Conservation (phyloP, 495 filamentous ascomycete genomes). For the Trichoderma asperelloides region DNA sequence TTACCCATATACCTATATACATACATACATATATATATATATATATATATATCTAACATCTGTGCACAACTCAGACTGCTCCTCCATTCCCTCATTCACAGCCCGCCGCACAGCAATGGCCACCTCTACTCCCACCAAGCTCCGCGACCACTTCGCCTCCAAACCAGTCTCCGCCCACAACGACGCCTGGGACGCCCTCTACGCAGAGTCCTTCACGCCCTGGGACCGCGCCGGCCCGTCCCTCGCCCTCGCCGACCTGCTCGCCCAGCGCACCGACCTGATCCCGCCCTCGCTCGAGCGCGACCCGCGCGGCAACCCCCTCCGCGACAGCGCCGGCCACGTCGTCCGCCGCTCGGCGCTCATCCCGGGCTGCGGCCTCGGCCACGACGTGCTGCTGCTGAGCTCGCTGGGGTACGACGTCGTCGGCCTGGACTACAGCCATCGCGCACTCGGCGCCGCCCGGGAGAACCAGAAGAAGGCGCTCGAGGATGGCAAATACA, state of each 20-base stretch:
- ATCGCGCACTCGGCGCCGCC: slow-evolving; percentile 45
- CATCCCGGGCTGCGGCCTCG: slow-evolving; percentile 67
- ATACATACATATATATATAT: no score
- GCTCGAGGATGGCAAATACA: slow-evolving; percentile 30
- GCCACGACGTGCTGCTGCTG: slow-evolving; percentile 67
- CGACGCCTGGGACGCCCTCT: slow-evolving; percentile 53
- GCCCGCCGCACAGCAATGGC: neutral
- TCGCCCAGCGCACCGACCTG: slow-evolving; percentile 33
- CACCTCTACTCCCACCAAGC: slow-evolving; percentile 8
- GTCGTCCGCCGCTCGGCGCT: slow-evolving; percentile 40
- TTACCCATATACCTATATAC: no score
- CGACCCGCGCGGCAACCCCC: neutral
- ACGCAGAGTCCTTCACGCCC: slow-evolving; percentile 54
- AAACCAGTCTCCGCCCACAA: slow-evolving; percentile 22
- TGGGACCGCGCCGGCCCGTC: slow-evolving; percentile 62
- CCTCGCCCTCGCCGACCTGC: slow-evolving; percentile 55
- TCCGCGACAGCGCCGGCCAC: slow-evolving; percentile 15
- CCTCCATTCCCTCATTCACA: neutral
- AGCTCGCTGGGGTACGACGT: slow-evolving; percentile 62
- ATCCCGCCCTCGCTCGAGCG: slow-evolving; percentile 32
- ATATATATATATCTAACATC: no score
- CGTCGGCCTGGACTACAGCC: slow-evolving; percentile 61
- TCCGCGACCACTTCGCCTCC: slow-evolving; percentile 18
- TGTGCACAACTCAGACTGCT: neutral
- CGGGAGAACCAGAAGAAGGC: slow-evolving; percentile 34